phyloP scores from a whole-genome alignment of 1,284 basidiomycete species.

The Ceratobasidium papillatum region DNA sequence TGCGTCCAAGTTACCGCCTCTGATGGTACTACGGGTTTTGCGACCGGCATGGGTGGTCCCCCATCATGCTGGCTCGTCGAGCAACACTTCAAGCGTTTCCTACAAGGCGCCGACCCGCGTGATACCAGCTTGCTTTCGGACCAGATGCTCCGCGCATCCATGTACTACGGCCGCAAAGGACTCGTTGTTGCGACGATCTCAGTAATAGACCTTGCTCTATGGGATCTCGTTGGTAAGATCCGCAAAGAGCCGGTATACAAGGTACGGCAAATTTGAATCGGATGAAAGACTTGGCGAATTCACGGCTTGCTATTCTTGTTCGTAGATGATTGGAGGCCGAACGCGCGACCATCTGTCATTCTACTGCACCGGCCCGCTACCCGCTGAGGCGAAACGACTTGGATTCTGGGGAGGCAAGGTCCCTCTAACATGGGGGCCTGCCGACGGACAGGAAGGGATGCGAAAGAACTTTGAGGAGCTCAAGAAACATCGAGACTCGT shows the following conservation, averaged over 20 bases:
- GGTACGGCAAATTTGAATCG: conserved; percentile 48
- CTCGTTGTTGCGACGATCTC: conserved; percentile 59
- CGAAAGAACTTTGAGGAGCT: conserved; percentile 61
- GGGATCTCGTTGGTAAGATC: conserved; percentile 64
- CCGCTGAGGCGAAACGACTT: conserved; percentile 57
- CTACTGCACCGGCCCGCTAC: conserved; percentile 61
- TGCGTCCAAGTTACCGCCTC: conserved; percentile 60
- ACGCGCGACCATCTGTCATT: conserved; percentile 60
- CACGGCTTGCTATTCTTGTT: conserved; percentile 48
- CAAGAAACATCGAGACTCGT: conserved; percentile 55
- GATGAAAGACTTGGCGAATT: conserved; percentile 55
- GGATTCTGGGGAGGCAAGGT: conserved; percentile 64
- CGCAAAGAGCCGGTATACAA: conserved; percentile 64
- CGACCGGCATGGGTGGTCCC: conserved; percentile 62
- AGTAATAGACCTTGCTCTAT: conserved; percentile 56
- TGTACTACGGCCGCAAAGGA: conserved; percentile 64
- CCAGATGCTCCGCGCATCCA: conserved; percentile 56
- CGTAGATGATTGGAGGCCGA: conserved; percentile 58
- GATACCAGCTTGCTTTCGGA: conserved; percentile 60
- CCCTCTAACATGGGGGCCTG: conserved; percentile 59
- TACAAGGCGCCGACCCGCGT: conserved; percentile 60
- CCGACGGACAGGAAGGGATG: conserved; percentile 57
- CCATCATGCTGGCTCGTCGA: conserved; percentile 65
- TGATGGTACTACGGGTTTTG: conserved; percentile 60
- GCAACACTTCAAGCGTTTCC: conserved; percentile 61